Conservation (phyloP, 2,329 filamentous ascomycete genomes). For the Exophiala sideris region DNA sequence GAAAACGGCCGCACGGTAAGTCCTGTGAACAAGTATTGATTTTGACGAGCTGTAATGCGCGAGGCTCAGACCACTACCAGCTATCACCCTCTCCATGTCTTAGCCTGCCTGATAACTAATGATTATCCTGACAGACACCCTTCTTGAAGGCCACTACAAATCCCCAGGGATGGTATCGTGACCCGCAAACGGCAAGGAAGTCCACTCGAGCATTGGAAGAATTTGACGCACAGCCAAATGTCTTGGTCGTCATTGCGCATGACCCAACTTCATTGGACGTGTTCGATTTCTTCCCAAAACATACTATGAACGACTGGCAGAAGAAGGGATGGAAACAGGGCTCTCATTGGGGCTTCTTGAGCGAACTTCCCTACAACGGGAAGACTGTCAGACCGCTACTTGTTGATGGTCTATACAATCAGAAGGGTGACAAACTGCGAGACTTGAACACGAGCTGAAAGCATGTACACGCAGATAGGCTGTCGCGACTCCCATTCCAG, state of each 20-base stretch:
- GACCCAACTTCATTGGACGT: slow-evolving; percentile 28
- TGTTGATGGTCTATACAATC: neutral
- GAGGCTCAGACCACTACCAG: too few species aligned
- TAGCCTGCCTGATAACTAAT: too few species aligned
- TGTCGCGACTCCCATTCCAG: too few species aligned
- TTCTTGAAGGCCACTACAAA: slow-evolving; percentile 2
- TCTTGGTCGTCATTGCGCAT: slow-evolving; percentile 32
- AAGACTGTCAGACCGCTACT: neutral
- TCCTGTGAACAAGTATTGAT: neutral
- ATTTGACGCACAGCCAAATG: slow-evolving; percentile 29
- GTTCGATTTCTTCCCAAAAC: slow-evolving; percentile 26
- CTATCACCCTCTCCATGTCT: too few species aligned
- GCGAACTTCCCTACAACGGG: slow-evolving; percentile 4
- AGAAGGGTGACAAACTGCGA: neutral
- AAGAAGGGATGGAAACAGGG: slow-evolving; percentile 32
- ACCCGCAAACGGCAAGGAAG: slow-evolving; percentile 24
- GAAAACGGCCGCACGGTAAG: slow-evolving; percentile 1
- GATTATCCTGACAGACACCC: neutral
- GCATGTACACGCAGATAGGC: too few species aligned
- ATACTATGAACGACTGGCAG: slow-evolving; percentile 34
- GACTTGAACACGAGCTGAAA: neutral
- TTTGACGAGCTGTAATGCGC: too few species aligned
- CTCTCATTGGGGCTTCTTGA: slow-evolving; percentile 10
- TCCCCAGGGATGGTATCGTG: slow-evolving; percentile 18
- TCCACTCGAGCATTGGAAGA: slow-evolving; percentile 26